Evolutionary conservation across 1,284 basidiomycete genomes (phyloP).

Genomic region (Sporisorium reilianum): DNA sequence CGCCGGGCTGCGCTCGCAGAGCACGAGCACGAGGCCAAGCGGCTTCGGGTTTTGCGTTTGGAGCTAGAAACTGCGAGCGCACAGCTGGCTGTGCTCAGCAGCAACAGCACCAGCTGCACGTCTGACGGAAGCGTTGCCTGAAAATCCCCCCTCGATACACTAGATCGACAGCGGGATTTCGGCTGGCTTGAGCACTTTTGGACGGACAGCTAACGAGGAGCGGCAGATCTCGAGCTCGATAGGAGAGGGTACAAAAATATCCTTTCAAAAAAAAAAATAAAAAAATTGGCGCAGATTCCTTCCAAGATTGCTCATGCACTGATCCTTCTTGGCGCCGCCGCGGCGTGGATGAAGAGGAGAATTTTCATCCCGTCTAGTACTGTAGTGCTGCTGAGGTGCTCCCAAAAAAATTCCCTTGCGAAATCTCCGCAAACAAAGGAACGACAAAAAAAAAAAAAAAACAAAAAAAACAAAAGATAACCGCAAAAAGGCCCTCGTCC

Average conservation of each 20-base stretch:
- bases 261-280: background rate
- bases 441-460: background rate
- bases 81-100: constrained; percentile 9
- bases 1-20: constrained; percentile 8
- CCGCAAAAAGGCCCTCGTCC: background rate
- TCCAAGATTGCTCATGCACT: constrained; percentile 9
- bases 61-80: background rate
- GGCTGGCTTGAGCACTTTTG: constrained; percentile 18
- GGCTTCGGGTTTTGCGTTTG: background rate
- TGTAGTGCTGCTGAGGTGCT: too few relatives aligned
- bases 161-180: constrained; percentile 11
- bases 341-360: background rate
- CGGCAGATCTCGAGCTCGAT: constrained; percentile 31
- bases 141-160: too few relatives aligned
- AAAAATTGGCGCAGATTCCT: constrained; percentile 6
- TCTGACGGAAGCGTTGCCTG: constrained; percentile 25
- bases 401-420: background rate
- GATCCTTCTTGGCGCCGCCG: constrained; percentile 5
- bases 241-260: too few relatives aligned
- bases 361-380: background rate
- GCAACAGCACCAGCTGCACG: background rate
- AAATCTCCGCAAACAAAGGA: background rate
- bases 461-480: background rate
- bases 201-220: background rate
- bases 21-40: constrained; percentile 14